These are phyloP conservation scores for Roridomyces roridus DNA, from an alignment of 768 basidiomycete species.

Conservation along the genomic window DNA sequence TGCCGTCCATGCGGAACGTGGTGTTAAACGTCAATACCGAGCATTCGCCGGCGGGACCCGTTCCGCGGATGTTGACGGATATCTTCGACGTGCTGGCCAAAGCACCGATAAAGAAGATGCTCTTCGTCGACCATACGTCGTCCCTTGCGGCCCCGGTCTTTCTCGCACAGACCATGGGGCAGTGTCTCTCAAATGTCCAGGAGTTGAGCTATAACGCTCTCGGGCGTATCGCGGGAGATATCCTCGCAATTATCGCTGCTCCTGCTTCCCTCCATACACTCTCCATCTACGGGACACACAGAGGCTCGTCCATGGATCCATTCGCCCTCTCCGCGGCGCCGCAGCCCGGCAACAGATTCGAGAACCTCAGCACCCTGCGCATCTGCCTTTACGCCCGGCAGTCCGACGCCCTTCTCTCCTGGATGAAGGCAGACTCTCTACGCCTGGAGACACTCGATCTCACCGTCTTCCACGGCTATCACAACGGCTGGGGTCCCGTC, in stretches of 20 bases:
- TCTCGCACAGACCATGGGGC: slow-evolving; percentile 17
- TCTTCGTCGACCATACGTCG: slow-evolving; percentile 8
- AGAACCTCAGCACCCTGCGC: slow-evolving; percentile 5
- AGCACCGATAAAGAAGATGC: slow-evolving; percentile 2
- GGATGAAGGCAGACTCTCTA: not conserved
- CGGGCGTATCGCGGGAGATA: not conserved
- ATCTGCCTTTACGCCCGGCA: not conserved
- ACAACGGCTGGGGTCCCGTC: slow-evolving; percentile 17
- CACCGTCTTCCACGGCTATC: slow-evolving; percentile 8
- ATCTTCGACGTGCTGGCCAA: not conserved
- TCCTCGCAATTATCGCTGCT: not conserved
- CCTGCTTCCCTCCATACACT: slow-evolving; percentile 4
- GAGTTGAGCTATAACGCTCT: slow-evolving; percentile 17
- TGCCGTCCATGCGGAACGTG: slow-evolving; percentile 4
- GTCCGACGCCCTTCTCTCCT: not conserved
- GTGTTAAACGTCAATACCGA: slow-evolving; percentile 9
- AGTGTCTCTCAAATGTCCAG: slow-evolving; percentile 7
- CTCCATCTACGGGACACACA: not conserved
- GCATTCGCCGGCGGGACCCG: not conserved
- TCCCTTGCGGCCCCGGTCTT: not conserved
- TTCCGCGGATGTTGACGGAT: not conserved
- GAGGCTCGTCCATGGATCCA: not conserved
- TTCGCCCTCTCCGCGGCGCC: not conserved
- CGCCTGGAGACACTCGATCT: slow-evolving; percentile 6
- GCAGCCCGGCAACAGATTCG: not conserved